phyloP scores from a whole-genome alignment of 768 basidiomycete species.

The Tricholomella constricta region DNA sequence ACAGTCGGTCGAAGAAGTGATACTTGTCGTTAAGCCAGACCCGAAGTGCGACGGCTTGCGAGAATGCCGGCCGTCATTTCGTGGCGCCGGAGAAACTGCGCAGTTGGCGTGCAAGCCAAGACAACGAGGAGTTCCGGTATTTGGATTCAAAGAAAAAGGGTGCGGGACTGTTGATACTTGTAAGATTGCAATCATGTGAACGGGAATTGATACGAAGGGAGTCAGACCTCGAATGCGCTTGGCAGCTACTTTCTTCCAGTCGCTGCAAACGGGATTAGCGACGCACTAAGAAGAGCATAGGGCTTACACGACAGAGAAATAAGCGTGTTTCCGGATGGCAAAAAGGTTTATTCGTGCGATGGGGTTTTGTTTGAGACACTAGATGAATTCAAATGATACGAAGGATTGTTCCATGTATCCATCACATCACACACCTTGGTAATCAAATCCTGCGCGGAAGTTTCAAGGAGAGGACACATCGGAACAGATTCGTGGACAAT shows the following conservation, averaged over 20 bases:
- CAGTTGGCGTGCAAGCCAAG: slow-evolving; percentile 3
- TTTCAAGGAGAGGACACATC: slow-evolving; percentile 29
- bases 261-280: slow-evolving; percentile 26
- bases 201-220: background rate
- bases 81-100: background rate
- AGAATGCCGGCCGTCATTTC: slow-evolving; percentile 1
- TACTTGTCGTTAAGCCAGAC: background rate
- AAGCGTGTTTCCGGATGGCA: slow-evolving; percentile 47
- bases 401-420: background rate
- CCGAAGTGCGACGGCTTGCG: background rate
- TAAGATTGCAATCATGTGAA: background rate
- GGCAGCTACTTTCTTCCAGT: slow-evolving; percentile 41
- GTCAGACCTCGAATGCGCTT: slow-evolving; percentile 31
- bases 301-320: slow-evolving; percentile 51
- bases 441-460: slow-evolving; percentile 44
- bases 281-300: slow-evolving; percentile 1
- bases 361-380: slow-evolving; percentile 64
- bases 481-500: slow-evolving; percentile 35
- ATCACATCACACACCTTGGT: slow-evolving; percentile 35
- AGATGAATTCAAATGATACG: background rate
- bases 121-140: background rate
- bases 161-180: slow-evolving; percentile 1
- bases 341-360: slow-evolving; percentile 42
- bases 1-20: background rate
- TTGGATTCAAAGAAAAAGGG: background rate